These are phyloP conservation scores for Boletus edulis DNA, from an alignment of 768 basidiomycete species.

Conservation along the genomic window DNA sequence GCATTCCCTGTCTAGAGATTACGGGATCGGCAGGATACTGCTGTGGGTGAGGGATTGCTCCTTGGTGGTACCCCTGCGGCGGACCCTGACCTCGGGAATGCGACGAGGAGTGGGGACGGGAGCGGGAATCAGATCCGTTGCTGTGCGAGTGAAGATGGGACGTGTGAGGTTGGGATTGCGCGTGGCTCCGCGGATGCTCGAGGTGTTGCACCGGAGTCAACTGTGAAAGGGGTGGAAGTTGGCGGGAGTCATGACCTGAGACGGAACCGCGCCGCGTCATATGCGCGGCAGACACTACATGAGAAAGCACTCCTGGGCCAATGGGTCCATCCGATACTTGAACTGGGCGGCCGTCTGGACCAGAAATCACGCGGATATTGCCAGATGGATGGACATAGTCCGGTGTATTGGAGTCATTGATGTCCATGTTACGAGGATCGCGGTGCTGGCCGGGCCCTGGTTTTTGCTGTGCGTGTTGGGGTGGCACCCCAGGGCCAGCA, in stretches of 20 bases:
- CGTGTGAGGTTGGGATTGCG: slow-evolving; percentile 37
- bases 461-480: slow-evolving; percentile 30
- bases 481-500: slow-evolving; percentile 35
- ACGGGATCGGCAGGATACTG: slow-evolving; percentile 47
- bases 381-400: slow-evolving; percentile 53
- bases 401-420: slow-evolving; percentile 45
- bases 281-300: slow-evolving; percentile 36
- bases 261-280: slow-evolving; percentile 43
- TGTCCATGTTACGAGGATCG: slow-evolving; percentile 41
- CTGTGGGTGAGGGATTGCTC: slow-evolving; percentile 40
- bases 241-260: slow-evolving; percentile 45
- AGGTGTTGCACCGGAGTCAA: slow-evolving; percentile 44
- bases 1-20: slow-evolving; percentile 44
- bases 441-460: slow-evolving; percentile 25
- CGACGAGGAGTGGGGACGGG: slow-evolving; percentile 50
- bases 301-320: slow-evolving; percentile 41
- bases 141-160: slow-evolving; percentile 43
- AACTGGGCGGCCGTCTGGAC: slow-evolving; percentile 48
- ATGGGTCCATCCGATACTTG: slow-evolving; percentile 49
- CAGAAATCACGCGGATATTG: slow-evolving; percentile 44
- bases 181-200: slow-evolving; percentile 32
- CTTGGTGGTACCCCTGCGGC: slow-evolving; percentile 32
- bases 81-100: slow-evolving; percentile 46
- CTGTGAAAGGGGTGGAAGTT: slow-evolving; percentile 48
- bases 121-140: slow-evolving; percentile 42